Percentiles rank a stretch among this genome's conserved stretches.
phyloP scores from a whole-genome alignment of 192 early-diverging fungal species.

The Hyaloraphidium curvatum region DNA sequence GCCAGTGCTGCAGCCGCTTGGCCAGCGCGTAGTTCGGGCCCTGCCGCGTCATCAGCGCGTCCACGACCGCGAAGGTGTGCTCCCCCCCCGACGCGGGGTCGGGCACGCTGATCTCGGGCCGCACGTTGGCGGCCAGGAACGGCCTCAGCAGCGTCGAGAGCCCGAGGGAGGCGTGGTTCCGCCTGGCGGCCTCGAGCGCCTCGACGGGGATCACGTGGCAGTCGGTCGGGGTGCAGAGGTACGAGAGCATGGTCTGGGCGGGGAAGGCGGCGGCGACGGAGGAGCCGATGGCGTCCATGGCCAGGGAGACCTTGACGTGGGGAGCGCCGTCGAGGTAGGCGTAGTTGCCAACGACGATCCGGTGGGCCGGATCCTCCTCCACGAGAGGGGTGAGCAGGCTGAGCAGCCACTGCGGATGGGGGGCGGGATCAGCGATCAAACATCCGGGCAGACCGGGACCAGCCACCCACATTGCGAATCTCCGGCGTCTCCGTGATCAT shows the following conservation, averaged over 20 bases:
- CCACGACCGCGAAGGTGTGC: slow-evolving; percentile 5
- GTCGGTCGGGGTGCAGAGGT: slow-evolving; percentile 9
- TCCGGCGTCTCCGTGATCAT: slow-evolving; percentile 7
- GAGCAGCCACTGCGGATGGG: slow-evolving; percentile 6
- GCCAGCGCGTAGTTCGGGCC: slow-evolving; percentile 9
- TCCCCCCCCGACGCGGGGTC: too few species aligned
- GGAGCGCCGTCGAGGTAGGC: slow-evolving; percentile 8
- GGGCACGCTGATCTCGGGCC: neutral
- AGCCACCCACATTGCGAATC: slow-evolving; percentile 1
- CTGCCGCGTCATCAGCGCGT: slow-evolving; percentile 3
- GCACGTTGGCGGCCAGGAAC: neutral
- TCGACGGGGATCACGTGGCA: slow-evolving; percentile 8
- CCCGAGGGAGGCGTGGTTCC: slow-evolving; percentile 3
- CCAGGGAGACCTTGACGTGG: slow-evolving; percentile 8
- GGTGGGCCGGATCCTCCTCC: too few species aligned
- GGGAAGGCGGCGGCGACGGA: neutral
- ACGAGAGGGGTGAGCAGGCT: neutral
- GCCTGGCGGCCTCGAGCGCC: neutral
- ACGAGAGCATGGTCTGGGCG: neutral
- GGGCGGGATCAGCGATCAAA: neutral
- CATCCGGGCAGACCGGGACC: neutral
- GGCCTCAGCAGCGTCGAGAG: neutral
- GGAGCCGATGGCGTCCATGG: slow-evolving; percentile 6
- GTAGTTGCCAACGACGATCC: slow-evolving; percentile 4
- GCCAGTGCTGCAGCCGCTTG: slow-evolving; percentile 8